Conservation (phyloP, 768 basidiomycete species). For the Boletus insuetus region DNA sequence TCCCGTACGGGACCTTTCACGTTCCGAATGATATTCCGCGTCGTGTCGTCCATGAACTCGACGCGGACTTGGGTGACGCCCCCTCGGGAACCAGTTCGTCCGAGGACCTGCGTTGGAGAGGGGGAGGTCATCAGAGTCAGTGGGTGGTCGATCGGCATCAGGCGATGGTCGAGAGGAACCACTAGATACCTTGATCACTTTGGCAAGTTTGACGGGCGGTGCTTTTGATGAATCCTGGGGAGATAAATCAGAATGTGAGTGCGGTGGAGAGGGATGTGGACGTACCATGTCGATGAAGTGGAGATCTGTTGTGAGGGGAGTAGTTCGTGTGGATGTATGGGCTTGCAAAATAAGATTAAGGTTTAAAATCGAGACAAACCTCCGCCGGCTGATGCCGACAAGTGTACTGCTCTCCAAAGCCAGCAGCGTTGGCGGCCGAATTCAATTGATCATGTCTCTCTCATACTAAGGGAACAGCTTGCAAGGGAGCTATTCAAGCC, state of each 20-base stretch:
- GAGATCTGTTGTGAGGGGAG: background rate
- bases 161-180: background rate
- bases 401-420: too few relatives aligned
- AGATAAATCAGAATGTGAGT: background rate
- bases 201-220: conserved; percentile 93
- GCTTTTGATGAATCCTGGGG: conserved; percentile 80
- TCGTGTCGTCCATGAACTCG: conserved; percentile 97
- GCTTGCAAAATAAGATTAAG: conserved; percentile 20
- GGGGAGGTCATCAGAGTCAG: background rate
- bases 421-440: too few relatives aligned
- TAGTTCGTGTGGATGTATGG: conserved; percentile 12
- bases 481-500: too few relatives aligned
- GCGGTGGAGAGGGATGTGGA: background rate
- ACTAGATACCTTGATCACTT: conserved; percentile 85
- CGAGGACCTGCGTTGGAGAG: conserved; percentile 67
- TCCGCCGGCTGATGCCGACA: too few relatives aligned
- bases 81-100: conserved; percentile 97
- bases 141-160: background rate
- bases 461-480: too few relatives aligned
- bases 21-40: conserved; percentile 96
- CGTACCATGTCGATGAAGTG: conserved; percentile 24
- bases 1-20: conserved; percentile 97
- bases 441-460: too few relatives aligned
- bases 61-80: conserved; percentile 99
- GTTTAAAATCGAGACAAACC: conserved; percentile 11